phyloP scores from a whole-genome alignment of 495 filamentous ascomycete species.

The Hypomontagnella submonticulosa region DNA sequence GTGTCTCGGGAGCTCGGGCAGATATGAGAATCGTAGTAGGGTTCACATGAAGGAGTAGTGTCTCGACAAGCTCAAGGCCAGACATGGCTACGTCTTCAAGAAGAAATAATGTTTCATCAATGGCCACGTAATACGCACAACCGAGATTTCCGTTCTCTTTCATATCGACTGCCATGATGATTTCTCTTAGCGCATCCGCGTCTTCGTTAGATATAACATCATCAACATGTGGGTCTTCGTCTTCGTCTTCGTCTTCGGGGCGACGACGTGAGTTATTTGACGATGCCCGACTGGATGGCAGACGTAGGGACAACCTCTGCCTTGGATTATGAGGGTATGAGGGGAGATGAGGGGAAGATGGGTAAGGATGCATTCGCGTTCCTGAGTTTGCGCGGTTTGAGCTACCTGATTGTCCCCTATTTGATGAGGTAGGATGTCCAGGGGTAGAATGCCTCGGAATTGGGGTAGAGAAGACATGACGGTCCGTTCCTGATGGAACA shows the following conservation, averaged over 20 bases:
- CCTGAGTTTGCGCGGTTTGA: conserved; percentile 17
- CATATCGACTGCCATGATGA: conserved; percentile 87
- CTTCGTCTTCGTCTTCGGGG: conserved; percentile 18
- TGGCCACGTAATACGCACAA: conserved; percentile 85
- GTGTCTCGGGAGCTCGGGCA: conserved; percentile 70
- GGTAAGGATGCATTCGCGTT: conserved; percentile 7
- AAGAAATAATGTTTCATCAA: conserved; percentile 78
- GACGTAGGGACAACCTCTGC: conserved; percentile 41
- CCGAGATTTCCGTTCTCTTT: conserved; percentile 74
- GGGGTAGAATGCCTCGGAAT: conserved; percentile 8
- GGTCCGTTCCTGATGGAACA: conserved; percentile 17
- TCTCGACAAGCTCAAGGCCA: conserved; percentile 75
- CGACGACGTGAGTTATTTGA: conserved; percentile 14
- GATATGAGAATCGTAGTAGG: conserved; percentile 85
- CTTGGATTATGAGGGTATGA: conserved; percentile 29
- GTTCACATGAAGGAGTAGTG: conserved; percentile 77
- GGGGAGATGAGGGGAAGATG: conserved; percentile 46
- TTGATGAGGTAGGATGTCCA: conserved; percentile 23
- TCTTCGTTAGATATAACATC: conserved; percentile 51
- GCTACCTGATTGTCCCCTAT: conserved; percentile 19
- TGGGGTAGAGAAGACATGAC: conserved; percentile 36
- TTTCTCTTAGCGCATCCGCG: conserved; percentile 73
- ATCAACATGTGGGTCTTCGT: conserved; percentile 8
- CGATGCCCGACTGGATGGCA: conserved; percentile 32
- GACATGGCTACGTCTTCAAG: conserved; percentile 83